Base-by-base conservation (phyloP, 192 early-diverging fungal genomes). In the Lobosporangium transversale region DNA sequence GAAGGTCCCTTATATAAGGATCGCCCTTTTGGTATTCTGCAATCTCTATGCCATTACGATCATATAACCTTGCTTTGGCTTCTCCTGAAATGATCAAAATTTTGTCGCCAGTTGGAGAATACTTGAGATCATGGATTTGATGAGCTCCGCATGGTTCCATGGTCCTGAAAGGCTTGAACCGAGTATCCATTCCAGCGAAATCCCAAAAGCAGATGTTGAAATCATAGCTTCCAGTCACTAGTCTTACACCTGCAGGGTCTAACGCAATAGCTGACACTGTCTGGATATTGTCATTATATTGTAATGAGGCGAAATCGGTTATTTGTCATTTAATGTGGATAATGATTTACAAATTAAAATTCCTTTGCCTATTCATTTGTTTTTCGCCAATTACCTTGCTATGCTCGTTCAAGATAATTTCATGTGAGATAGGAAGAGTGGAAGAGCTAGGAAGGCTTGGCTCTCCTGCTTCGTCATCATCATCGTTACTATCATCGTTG, bases 131-230 rank as follows among this genome's bases (percentile, higher is more conserved):
- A 49, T 90, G 89, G 26, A 96, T 92, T 57, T 88, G 91, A 65
- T 97, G 92, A 7, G 91, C 93, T 17, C 85, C 89, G 58, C 83
- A 87, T 1, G 95, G 91, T 52, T 94, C 90, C 40, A 97, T 76
- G 3, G 90, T 90, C 43, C 93, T 80, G 68, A 93, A 95, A 8
- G 95, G 89, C 58, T 85, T 81, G 44, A 91, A 88, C 2, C 80
- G 69, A 6, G 86, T 79, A 70, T 94, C 89, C 95, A 96, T 97
- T 12, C 89, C 90, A 32, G 89, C 83, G 83, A 99, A 99, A 78
- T 96, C 94, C 96, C 96, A 99, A 36, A 99, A 80, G 49, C 92
- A 92, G 33, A 97, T 65, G 47, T 86, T 85, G 37, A 92, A 90
- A 59, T 95, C 94, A 55, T 93, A 90, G 18, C 92, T 85, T 58